phyloP scores from a whole-genome alignment of 257 asterid species.

The Solanum neorickii region DNA sequence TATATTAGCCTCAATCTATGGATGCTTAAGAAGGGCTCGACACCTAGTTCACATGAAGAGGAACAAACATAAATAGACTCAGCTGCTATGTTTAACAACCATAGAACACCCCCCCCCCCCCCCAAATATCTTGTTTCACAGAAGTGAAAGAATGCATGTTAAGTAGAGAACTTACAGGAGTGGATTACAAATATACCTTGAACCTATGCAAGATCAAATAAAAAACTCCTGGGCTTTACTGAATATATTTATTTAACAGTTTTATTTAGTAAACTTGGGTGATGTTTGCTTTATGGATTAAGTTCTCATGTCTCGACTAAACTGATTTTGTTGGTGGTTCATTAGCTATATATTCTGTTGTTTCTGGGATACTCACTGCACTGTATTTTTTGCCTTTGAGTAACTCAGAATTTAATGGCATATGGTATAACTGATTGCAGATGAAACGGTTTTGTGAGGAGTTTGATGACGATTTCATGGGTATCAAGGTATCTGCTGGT shows the following conservation, averaged over 20 bases:
- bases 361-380: not conserved
- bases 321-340: not conserved
- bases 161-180: not conserved
- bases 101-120: not conserved
- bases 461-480: constrained; percentile 48
- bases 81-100: not conserved
- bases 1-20: not conserved
- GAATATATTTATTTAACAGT: not conserved
- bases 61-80: not conserved
- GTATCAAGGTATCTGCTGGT: constrained; percentile 85
- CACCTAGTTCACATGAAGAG: not conserved
- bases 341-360: not conserved
- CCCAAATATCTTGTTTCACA: not conserved
- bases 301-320: not conserved
- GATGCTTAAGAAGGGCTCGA: not conserved
- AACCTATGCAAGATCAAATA: not conserved
- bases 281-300: not conserved
- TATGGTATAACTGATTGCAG: constrained; percentile 27
- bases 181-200: not conserved
- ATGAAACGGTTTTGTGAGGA: constrained; percentile 60
- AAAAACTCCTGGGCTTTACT: not conserved
- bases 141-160: not conserved
- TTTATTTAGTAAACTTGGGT: not conserved
- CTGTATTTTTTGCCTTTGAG: not conserved
- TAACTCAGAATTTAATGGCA: not conserved